Evolutionary conservation across 257 asterid species (phyloP).

Genomic region (Nyctanthes arbortristis): DNA sequence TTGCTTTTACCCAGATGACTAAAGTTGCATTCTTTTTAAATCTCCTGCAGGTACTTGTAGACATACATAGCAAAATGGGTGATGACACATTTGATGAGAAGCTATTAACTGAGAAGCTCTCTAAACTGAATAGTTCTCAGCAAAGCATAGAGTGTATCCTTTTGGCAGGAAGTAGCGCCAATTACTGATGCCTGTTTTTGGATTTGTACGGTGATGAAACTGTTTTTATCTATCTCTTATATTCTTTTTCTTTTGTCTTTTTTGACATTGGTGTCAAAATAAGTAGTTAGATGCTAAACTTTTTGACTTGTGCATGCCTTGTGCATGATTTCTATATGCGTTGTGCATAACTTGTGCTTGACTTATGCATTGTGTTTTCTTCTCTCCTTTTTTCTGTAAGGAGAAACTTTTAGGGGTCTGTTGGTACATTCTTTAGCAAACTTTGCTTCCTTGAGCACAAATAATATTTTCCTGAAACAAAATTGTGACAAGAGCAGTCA

Average conservation of each 20-base stretch:
- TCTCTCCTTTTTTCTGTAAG: not conserved
- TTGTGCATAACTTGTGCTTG: too few species aligned
- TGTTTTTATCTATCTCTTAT: too few species aligned
- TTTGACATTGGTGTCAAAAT: not conserved
- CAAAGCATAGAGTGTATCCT: conserved; percentile 98
- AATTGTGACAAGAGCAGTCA: not conserved
- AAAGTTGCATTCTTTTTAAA: conserved; percentile 8
- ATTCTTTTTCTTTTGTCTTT: too few species aligned
- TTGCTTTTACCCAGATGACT: not conserved
- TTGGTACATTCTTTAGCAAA: not conserved
- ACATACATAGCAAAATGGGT: conserved; percentile 51
- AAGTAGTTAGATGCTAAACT: too few species aligned
- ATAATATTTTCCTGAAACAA: conserved; percentile 4
- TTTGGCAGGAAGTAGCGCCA: conserved; percentile 23
- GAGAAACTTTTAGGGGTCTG: not conserved
- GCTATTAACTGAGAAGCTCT: conserved; percentile 69
- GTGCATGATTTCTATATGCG: not conserved
- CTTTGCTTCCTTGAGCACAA: not conserved
- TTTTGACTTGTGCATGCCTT: too few species aligned
- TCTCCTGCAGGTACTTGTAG: conserved; percentile 34
- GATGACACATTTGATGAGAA: conserved; percentile 65
- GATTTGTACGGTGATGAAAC: conserved; percentile 11
- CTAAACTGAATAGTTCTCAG: conserved; percentile 90
- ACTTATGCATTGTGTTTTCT: not conserved
- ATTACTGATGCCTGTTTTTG: not conserved